Percentiles rank a stretch among this genome's conserved stretches.
Conservation (phyloP, 1,139 yeast species). For the Nadsonia commutata region DNA sequence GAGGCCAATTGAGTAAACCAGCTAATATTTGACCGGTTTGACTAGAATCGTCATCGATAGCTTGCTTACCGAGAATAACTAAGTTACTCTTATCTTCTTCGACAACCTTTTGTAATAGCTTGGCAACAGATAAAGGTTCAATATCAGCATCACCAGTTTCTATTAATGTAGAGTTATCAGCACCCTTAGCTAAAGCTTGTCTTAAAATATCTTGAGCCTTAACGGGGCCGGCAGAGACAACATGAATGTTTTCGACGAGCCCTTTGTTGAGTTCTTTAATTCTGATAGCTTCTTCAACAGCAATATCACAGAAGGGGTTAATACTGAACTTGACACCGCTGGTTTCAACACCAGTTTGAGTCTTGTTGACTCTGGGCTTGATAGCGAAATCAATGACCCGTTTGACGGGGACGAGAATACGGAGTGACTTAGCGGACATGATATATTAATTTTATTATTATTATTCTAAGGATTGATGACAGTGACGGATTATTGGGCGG, state of each 20-base stretch:
- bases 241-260: constrained; percentile 73
- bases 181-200: constrained; percentile 89
- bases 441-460: no score
- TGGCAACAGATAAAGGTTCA: constrained; percentile 88
- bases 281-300: constrained; percentile 79
- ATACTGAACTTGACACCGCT: constrained; percentile 86
- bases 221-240: constrained; percentile 80
- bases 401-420: constrained; percentile 85
- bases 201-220: constrained; percentile 82
- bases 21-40: constrained; percentile 98
- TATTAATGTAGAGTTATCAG: constrained; percentile 68
- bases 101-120: constrained; percentile 60
- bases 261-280: constrained; percentile 55
- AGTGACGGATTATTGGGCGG: no score
- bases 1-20: constrained; percentile 91
- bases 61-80: constrained; percentile 85
- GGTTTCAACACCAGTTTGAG: constrained; percentile 76
- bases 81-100: constrained; percentile 60
- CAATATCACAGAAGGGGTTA: constrained; percentile 96
- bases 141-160: constrained; percentile 58
- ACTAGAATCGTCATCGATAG: constrained; percentile 87
- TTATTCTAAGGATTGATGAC: no score
- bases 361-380: constrained; percentile 81
- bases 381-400: constrained; percentile 89
- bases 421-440: constrained; percentile 28